These are phyloP conservation scores for Cutaneotrichosporon cutaneum DNA, from an alignment of 1,284 basidiomycete genomes.

Conservation along the genomic window DNA sequence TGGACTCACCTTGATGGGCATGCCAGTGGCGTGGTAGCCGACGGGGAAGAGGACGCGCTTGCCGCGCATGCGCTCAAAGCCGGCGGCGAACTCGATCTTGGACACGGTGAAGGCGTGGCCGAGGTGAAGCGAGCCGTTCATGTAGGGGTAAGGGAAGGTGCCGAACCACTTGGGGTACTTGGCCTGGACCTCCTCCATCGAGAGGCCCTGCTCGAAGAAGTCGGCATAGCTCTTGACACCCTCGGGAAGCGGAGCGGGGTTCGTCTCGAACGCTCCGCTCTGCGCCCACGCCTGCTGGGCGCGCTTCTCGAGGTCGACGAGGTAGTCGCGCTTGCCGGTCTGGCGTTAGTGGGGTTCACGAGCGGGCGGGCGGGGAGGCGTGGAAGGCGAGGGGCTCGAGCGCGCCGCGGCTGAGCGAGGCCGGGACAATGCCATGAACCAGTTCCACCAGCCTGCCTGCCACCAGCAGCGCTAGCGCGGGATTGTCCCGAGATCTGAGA, in stretches of 20 bases:
- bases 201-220: constrained; percentile 55
- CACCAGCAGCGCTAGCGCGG: background rate
- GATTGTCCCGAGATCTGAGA: background rate
- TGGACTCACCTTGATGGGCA: constrained; percentile 89
- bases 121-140: constrained; percentile 96
- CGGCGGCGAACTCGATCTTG: constrained; percentile 96
- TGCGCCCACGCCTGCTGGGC: constrained; percentile 77
- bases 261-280: constrained; percentile 68
- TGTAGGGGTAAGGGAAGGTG: constrained; percentile 93
- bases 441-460: background rate
- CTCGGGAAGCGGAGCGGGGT: constrained; percentile 71
- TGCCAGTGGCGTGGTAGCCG: constrained; percentile 94
- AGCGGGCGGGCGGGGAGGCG: background rate
- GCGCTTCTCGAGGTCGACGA: constrained; percentile 76
- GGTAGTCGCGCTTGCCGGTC: constrained; percentile 89
- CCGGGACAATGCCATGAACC: background rate
- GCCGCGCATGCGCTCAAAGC: constrained; percentile 93
- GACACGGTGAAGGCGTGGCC: constrained; percentile 98
- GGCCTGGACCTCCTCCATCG: constrained; percentile 54
- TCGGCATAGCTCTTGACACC: constrained; percentile 62
- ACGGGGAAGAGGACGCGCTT: constrained; percentile 94
- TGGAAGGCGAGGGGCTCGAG: background rate
- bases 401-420: background rate
- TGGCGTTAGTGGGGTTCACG: constrained; percentile 47
- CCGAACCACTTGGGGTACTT: constrained; percentile 96